phyloP scores from a whole-genome alignment of 495 filamentous ascomycete genomes.

The Diplogelasinospora grovesii region DNA sequence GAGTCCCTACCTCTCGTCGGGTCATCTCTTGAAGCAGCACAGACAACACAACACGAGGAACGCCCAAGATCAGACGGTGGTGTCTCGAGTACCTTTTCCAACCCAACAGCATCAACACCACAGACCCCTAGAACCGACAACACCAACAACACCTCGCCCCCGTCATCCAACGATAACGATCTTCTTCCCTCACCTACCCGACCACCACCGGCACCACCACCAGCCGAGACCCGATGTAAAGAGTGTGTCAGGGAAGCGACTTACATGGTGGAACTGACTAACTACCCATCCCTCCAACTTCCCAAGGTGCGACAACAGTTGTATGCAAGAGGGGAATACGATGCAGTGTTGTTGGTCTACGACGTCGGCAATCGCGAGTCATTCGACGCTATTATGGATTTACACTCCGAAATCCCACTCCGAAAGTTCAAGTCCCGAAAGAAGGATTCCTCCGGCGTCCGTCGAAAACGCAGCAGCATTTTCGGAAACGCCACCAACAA shows the following conservation, averaged over 20 bases:
- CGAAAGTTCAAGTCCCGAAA: not conserved
- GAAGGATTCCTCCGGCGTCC: no score
- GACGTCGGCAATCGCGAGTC: slow-evolving; percentile 13
- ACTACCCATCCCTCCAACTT: slow-evolving; percentile 16
- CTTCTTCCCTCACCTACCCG: not conserved
- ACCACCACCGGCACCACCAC: not conserved
- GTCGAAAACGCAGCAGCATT: slow-evolving; percentile 5
- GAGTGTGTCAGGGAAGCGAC: slow-evolving; percentile 5
- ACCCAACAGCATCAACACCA: slow-evolving; percentile 7
- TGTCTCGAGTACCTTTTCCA: slow-evolving; percentile 18
- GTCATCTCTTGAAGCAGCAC: no score
- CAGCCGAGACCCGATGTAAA: no score
- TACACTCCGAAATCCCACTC: slow-evolving; percentile 18
- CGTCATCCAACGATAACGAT: not conserved
- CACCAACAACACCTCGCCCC: not conserved
- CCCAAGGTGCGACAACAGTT: slow-evolving; percentile 5
- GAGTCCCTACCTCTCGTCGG: no score
- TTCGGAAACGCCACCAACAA: slow-evolving; percentile 1
- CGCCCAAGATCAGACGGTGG: slow-evolving; percentile 7
- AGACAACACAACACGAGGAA: no score
- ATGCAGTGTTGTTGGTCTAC: slow-evolving; percentile 23
- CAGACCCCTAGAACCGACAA: not conserved
- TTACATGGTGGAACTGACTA: slow-evolving; percentile 21
- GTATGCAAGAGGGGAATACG: slow-evolving; percentile 12
- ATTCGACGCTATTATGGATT: slow-evolving; percentile 7